phyloP scores from a whole-genome alignment of 257 asterid genomes.

The Dorcoceras hygrometricum region DNA sequence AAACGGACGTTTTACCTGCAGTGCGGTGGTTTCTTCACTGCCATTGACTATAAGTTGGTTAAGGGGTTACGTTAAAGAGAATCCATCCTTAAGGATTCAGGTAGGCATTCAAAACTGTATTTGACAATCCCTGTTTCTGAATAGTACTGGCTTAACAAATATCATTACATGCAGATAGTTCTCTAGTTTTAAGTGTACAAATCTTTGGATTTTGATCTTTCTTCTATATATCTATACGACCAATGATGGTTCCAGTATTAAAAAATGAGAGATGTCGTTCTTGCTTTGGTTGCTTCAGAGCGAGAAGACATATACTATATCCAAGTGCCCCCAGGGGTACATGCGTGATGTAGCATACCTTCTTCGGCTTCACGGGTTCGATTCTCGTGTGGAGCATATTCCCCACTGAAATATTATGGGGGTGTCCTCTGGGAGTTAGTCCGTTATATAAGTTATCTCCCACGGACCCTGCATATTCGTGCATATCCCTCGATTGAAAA shows the following conservation, averaged over 20 bases:
- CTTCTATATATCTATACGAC: not conserved
- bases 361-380: too few relatives aligned
- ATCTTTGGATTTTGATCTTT: not conserved
- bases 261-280: not conserved
- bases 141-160: not conserved
- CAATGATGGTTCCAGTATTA: not conserved
- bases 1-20: constrained; percentile 53
- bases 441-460: too few relatives aligned
- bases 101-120: constrained; percentile 26
- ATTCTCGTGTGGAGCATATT: too few relatives aligned
- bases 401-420: too few relatives aligned
- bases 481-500: too few relatives aligned
- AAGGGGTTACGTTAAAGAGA: constrained; percentile 55
- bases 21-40: constrained; percentile 72
- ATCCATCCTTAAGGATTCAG: constrained; percentile 66
- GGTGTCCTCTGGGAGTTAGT: too few relatives aligned
- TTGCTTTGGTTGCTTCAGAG: not conserved
- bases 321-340: too few relatives aligned
- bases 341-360: too few relatives aligned
- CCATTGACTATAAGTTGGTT: constrained; percentile 80
- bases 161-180: too few relatives aligned
- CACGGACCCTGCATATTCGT: too few relatives aligned
- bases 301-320: not conserved
- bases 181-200: not conserved
- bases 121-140: not conserved